Conservation (phyloP, 805 yeast genomes). For the Wickerhamiella parazyma region DNA sequence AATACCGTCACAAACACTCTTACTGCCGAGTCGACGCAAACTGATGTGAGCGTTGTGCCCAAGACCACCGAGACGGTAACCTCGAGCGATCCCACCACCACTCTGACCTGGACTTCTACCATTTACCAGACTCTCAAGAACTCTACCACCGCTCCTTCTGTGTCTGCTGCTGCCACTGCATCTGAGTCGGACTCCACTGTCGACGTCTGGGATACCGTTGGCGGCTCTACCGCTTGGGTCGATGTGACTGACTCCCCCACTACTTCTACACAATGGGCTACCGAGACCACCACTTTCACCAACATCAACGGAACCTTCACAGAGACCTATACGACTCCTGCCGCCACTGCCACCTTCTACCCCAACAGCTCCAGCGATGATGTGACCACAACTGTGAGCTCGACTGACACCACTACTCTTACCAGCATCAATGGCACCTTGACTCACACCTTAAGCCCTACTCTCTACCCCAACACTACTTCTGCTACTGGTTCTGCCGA, state of each 20-base stretch:
- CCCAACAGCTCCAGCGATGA: not conserved
- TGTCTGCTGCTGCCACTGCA: not conserved
- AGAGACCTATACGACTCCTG: slow-evolving; percentile 6
- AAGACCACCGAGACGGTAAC: not conserved
- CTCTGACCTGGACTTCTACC: slow-evolving; percentile 1
- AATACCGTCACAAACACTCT: slow-evolving; percentile 6
- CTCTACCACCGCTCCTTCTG: slow-evolving; percentile 1
- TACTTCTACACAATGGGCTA: slow-evolving; percentile 6
- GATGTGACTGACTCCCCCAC: slow-evolving; percentile 3
- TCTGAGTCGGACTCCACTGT: slow-evolving; percentile 1
- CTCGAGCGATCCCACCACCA: slow-evolving; percentile 7
- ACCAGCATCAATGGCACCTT: slow-evolving; percentile 4
- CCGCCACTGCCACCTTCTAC: slow-evolving; percentile 1
- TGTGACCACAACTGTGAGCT: not conserved
- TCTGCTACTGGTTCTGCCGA: not conserved
- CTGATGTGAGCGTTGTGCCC: not conserved
- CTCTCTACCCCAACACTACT: not conserved
- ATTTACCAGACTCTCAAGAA: slow-evolving; percentile 12
- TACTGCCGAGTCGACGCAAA: not conserved
- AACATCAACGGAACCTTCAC: slow-evolving; percentile 3
- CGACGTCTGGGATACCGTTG: not conserved
- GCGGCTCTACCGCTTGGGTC: not conserved
- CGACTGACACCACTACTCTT: not conserved
- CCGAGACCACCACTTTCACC: not conserved
- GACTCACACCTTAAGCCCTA: not conserved